Conservation (phyloP, 2,329 filamentous ascomycete species). For the Cercospora sp. region DNA sequence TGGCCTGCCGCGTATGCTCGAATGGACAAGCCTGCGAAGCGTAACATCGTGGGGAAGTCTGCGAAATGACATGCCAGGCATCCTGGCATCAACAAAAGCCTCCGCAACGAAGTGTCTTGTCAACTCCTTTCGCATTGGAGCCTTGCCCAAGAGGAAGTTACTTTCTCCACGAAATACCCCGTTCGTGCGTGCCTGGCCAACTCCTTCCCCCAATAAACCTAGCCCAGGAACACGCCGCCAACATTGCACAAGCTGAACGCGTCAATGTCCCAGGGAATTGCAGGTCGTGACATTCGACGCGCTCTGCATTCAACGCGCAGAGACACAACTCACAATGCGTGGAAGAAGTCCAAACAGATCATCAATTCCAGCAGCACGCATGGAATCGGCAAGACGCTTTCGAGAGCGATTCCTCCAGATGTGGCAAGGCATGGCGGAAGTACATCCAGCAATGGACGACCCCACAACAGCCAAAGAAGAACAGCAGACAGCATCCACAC, state of each 20-base stretch:
- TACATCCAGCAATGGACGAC: not conserved
- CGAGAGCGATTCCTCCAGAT: not conserved
- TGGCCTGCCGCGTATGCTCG: not conserved
- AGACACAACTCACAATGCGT: not conserved
- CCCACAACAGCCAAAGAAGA: not conserved
- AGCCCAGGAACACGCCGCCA: not conserved
- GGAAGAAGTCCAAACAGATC: not conserved
- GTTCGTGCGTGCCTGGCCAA: not conserved
- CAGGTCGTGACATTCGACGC: not conserved
- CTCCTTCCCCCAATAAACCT: not conserved
- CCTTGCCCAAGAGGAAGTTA: not conserved
- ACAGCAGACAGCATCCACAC: not conserved
- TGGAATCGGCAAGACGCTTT: not conserved
- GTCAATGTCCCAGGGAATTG: not conserved
- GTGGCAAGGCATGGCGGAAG: not conserved
- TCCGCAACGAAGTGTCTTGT: not conserved
- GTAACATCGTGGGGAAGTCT: not conserved
- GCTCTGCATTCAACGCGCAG: not conserved
- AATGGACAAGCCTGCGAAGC: not conserved
- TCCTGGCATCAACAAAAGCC: not conserved
- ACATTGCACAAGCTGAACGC: not conserved
- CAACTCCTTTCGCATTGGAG: not conserved
- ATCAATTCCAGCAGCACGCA: not conserved
- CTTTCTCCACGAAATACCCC: not conserved
- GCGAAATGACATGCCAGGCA: not conserved